These are phyloP conservation scores for Hirsutella minnesotensis DNA, from an alignment of 2,329 filamentous ascomycete genomes.

Conservation along the genomic window DNA sequence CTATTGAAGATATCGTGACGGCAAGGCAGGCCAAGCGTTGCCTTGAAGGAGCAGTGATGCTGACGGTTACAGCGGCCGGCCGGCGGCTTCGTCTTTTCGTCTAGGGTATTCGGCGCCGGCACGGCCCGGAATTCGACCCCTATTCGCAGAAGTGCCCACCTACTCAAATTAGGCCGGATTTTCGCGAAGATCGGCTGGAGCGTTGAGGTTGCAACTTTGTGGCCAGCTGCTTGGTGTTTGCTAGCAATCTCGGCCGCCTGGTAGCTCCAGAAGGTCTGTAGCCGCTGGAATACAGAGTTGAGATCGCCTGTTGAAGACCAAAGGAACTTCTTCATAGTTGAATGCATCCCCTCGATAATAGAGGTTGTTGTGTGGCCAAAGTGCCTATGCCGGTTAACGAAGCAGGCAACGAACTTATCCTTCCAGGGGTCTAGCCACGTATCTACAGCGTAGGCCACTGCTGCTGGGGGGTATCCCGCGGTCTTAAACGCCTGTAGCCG, in stretches of 20 bases:
- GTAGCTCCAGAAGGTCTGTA: no score
- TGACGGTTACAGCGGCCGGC: no score
- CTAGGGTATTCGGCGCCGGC: no score
- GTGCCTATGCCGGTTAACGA: background rate
- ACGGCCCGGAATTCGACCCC: no score
- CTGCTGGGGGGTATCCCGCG: background rate
- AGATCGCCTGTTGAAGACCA: no score
- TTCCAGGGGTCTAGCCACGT: background rate
- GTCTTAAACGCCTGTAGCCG: background rate
- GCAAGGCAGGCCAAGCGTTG: no score
- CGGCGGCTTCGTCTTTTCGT: no score
- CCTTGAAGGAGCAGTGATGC: no score
- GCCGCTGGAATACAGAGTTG: no score
- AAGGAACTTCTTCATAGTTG: no score
- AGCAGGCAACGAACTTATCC: background rate
- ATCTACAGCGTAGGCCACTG: background rate
- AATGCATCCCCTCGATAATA: no score
- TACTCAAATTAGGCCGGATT: background rate
- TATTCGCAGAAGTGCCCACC: background rate
- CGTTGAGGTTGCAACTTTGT: background rate
- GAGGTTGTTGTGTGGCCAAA: background rate
- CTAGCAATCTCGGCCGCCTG: background rate
- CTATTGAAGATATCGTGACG: no score
- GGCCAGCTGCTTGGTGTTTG: background rate
- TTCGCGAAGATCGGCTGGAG: background rate